Percentiles rank a stretch among this genome's conserved stretches.
Conservation (phyloP, 352 stramenopile genomes). For the Globisporangium polare region DNA sequence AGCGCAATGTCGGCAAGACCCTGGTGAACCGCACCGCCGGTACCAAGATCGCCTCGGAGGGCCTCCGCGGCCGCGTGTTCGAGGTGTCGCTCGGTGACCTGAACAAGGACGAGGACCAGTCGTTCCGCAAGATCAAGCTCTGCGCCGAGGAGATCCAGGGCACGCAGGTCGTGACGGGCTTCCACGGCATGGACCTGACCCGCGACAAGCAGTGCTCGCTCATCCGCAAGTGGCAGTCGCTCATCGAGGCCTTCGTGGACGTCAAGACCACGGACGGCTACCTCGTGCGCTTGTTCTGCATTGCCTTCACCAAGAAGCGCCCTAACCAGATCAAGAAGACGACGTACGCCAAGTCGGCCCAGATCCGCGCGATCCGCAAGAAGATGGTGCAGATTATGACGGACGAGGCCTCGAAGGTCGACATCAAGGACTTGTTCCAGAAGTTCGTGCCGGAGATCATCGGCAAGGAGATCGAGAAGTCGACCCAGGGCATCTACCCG, state of each 20-base stretch:
- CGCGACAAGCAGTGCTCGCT: slow-evolving; percentile 99
- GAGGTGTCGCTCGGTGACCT: slow-evolving; percentile 98
- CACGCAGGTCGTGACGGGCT: slow-evolving; percentile 82
- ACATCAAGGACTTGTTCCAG: slow-evolving; percentile 99
- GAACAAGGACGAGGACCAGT: slow-evolving; percentile 97
- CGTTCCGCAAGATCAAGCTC: slow-evolving; percentile 99
- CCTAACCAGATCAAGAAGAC: slow-evolving; percentile 99
- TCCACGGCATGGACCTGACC: slow-evolving; percentile 93
- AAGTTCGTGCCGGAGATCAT: slow-evolving; percentile 99
- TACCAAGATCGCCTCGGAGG: slow-evolving; percentile 97
- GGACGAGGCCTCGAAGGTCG: slow-evolving; percentile 96
- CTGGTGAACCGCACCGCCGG: slow-evolving; percentile 97
- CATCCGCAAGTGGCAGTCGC: slow-evolving; percentile 99
- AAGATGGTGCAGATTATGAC: slow-evolving; percentile 99
- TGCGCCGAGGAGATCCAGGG: slow-evolving; percentile 97
- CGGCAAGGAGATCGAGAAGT: slow-evolving; percentile 97
- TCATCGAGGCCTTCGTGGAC: slow-evolving; percentile 99
- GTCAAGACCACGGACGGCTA: slow-evolving; percentile 99
- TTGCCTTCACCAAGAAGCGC: slow-evolving; percentile 99
- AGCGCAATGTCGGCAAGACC: slow-evolving; percentile 98
- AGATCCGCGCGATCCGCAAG: slow-evolving; percentile 97
- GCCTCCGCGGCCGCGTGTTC: slow-evolving; percentile 98
- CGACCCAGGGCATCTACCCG: slow-evolving; percentile 97
- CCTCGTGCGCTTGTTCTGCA: slow-evolving; percentile 98
- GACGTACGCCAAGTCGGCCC: slow-evolving; percentile 97